Conservation (phyloP, 2,329 filamentous ascomycete genomes). For the Exophiala phaeomuriformis region DNA sequence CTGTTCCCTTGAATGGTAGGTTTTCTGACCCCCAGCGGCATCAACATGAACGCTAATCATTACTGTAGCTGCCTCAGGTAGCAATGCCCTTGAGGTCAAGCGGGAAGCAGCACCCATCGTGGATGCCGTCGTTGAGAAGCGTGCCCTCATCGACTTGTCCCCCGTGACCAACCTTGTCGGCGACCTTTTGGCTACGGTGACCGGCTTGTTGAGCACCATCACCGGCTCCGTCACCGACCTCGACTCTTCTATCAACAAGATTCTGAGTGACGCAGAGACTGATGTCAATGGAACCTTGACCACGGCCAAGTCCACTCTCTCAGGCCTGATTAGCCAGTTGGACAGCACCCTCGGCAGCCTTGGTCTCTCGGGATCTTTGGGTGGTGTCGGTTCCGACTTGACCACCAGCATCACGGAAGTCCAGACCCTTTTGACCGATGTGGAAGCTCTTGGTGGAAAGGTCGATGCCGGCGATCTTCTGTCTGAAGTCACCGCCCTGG, state of each 20-base stretch:
- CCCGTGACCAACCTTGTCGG: slow-evolving; percentile 1
- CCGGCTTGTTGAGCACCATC: slow-evolving; percentile 8
- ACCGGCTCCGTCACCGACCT: slow-evolving; percentile 7
- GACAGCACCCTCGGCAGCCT: slow-evolving; percentile 4
- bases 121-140: slow-evolving; percentile 5
- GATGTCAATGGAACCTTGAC: slow-evolving; percentile 8
- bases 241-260: slow-evolving; percentile 2
- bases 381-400: not conserved
- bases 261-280: slow-evolving; percentile 3
- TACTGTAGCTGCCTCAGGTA: slow-evolving; percentile 1
- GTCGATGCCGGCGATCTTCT: not conserved
- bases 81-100: slow-evolving; percentile 8
- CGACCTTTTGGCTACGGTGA: slow-evolving; percentile 6
- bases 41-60: not conserved
- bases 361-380: not conserved
- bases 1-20: slow-evolving; percentile 18
- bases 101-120: slow-evolving; percentile 1
- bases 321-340: slow-evolving; percentile 2
- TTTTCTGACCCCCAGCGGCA: not conserved
- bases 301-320: slow-evolving; percentile 2
- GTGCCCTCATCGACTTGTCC: slow-evolving; percentile 4
- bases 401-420: slow-evolving; percentile 5
- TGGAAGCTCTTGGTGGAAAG: slow-evolving; percentile 1
- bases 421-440: slow-evolving; percentile 1
- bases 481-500: slow-evolving; percentile 3